Conservation (phyloP, 495 filamentous ascomycete genomes). For the Daldinia caldariorum region DNA sequence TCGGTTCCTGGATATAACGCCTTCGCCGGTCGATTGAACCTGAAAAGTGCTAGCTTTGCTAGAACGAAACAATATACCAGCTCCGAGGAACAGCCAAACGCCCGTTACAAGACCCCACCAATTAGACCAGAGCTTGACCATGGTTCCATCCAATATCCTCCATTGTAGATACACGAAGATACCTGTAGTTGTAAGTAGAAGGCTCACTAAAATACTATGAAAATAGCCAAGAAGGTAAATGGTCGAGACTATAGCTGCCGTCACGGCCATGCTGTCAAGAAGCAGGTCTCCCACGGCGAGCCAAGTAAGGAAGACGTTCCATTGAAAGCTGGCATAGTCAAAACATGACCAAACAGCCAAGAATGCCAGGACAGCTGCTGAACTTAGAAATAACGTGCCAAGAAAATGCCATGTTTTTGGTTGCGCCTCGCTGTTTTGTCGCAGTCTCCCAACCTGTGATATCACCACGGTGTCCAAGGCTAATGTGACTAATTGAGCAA, state of each 20-base stretch:
- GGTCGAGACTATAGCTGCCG: slow-evolving; percentile 27
- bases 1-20: slow-evolving; percentile 30
- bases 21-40: slow-evolving; percentile 21
- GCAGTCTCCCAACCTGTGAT: slow-evolving; percentile 32
- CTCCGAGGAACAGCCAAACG: slow-evolving; percentile 37
- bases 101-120: slow-evolving; percentile 32
- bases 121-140: slow-evolving; percentile 41
- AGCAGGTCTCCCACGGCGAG: slow-evolving; percentile 37
- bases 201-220: slow-evolving; percentile 27
- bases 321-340: slow-evolving; percentile 32
- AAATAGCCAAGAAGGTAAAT: slow-evolving; percentile 41
- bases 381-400: slow-evolving; percentile 28
- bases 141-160: slow-evolving; percentile 38
- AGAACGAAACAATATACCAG: slow-evolving; percentile 36
- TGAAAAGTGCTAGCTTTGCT: slow-evolving; percentile 22
- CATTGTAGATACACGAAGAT: slow-evolving; percentile 42
- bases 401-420: slow-evolving; percentile 31
- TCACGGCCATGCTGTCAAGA: slow-evolving; percentile 33
- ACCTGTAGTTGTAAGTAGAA: slow-evolving; percentile 30
- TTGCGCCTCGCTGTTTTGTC: slow-evolving; percentile 28
- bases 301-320: slow-evolving; percentile 40
- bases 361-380: slow-evolving; percentile 40
- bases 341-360: slow-evolving; percentile 41
- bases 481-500: slow-evolving; percentile 40
- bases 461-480: slow-evolving; percentile 39